These are phyloP conservation scores for Capsicum pubescens DNA, from an alignment of 257 asterid genomes.

Conservation along the genomic window DNA sequence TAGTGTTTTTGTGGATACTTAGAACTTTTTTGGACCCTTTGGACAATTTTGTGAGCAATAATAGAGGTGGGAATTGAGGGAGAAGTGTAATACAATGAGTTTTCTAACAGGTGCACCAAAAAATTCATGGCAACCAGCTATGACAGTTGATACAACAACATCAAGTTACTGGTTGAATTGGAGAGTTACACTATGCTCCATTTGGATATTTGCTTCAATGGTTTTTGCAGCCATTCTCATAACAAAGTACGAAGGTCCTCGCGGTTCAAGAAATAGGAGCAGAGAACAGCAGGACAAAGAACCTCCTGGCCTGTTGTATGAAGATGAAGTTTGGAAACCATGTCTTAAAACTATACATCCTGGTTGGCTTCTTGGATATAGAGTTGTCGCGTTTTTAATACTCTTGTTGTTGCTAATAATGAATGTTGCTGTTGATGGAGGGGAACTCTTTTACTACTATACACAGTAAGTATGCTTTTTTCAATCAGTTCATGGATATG, in stretches of 20 bases:
- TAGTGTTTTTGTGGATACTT: background rate
- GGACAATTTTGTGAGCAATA: conserved; percentile 1
- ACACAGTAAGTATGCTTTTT: conserved; percentile 70
- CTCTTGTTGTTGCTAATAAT: conserved; percentile 74
- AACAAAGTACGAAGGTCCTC: conserved; percentile 65
- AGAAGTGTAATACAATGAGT: conserved; percentile 53
- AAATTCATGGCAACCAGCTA: conserved; percentile 82
- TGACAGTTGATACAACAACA: conserved; percentile 74
- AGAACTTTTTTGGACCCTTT: background rate
- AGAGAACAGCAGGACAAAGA: conserved; percentile 39
- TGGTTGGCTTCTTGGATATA: conserved; percentile 72
- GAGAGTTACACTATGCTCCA: conserved; percentile 73
- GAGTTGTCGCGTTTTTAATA: conserved; percentile 70
- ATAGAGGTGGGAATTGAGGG: background rate
- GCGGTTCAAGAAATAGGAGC: conserved; percentile 34
- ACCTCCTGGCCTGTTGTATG: conserved; percentile 46
- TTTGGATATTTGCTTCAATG: conserved; percentile 70
- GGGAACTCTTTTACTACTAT: conserved; percentile 70
- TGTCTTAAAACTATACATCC: conserved; percentile 82
- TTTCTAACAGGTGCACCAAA: conserved; percentile 77
- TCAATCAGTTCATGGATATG: background rate
- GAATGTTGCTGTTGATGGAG: conserved; percentile 77
- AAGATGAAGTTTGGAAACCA: conserved; percentile 81
- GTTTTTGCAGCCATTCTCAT: conserved; percentile 73
- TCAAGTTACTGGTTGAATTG: conserved; percentile 88